Conservation (phyloP, 768 basidiomycete genomes). For the Leccinum boreale region DNA sequence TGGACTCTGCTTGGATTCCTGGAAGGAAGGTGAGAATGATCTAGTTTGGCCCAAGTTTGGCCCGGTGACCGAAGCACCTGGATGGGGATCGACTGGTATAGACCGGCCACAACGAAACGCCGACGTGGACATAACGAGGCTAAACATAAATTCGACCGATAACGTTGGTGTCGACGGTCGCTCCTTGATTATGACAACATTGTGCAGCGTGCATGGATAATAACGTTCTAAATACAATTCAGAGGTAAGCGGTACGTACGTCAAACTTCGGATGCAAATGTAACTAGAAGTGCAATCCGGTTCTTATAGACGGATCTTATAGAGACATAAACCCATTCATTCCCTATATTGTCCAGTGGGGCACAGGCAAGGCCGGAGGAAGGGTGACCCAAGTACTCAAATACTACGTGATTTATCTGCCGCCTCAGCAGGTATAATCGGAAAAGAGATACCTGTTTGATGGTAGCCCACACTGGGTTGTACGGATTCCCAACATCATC, state of each 20-base stretch:
- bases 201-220: too few species aligned
- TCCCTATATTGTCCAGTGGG: background rate
- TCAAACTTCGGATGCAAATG: background rate
- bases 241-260: background rate
- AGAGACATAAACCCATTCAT: background rate
- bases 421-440: background rate
- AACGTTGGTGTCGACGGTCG: background rate
- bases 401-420: background rate
- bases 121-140: too few species aligned
- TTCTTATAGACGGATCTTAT: background rate
- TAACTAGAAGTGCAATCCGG: background rate
- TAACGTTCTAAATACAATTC: background rate
- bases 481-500: background rate
- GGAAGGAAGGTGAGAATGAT: background rate
- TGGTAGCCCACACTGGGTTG: background rate
- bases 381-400: too few species aligned
- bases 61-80: too few species aligned
- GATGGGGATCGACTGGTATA: background rate
- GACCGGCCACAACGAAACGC: background rate
- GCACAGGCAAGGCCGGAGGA: background rate
- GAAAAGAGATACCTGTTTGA: background rate
- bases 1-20: background rate
- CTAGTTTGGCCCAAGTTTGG: background rate
- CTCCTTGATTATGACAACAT: too few species aligned
- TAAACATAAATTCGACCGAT: background rate